Evolutionary conservation across 2,329 filamentous ascomycete genomes (phyloP), one percentile per base, ranked within the genome.

Genomic region (Aspergillus sp.): DNA sequence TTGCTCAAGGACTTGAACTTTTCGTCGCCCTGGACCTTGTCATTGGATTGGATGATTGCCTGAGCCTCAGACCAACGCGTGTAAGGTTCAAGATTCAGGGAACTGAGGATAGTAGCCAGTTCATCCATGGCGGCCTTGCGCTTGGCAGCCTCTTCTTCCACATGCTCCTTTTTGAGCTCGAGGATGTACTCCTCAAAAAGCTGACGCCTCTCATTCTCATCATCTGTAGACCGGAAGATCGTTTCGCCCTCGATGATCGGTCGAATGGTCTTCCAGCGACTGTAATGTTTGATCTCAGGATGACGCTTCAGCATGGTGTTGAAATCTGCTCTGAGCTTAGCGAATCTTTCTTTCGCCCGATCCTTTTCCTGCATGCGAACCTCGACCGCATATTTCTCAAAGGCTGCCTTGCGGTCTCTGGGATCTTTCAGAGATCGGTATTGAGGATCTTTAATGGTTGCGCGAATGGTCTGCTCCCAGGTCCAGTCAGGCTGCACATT

Each of bases 201-300:
- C 68, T 91, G 88, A 56, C 89, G 87, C 52, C 92, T 87, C 77
- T 97, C 94, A 53, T 84, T 81, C 63, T 99, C 94, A 68, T 93
- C 83, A 62, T 88, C 88, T 41, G 92, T 93, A 25, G 91, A 93
- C 63, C 91, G 88, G 77, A 97, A 99, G 54, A 96, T 94, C 45
- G 91, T 94, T 78, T 99, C 94, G 46, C 88, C 88, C 73, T 97
- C 91, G 57, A 99, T 91, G 59, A 97, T 95, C 9, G 91, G 91
- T 46, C 90, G 87, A 49, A 93, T 94, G 14, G 91, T 97, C 81
- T 91, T 96, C 94, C 94, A 99, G 56, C 91, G 88, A 40, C 93
- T 97, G 72, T 95, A 97, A 71, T 97, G 86, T 72, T 92, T 94
- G 73, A 99, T 97, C 73, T 99, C 94, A 56, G 92, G 91, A 71